Percentiles rank a stretch among this genome's conserved stretches.
Evolutionary conservation across 495 filamentous ascomycete genomes (phyloP).

Genomic region (Penicillium bialowiezense): DNA sequence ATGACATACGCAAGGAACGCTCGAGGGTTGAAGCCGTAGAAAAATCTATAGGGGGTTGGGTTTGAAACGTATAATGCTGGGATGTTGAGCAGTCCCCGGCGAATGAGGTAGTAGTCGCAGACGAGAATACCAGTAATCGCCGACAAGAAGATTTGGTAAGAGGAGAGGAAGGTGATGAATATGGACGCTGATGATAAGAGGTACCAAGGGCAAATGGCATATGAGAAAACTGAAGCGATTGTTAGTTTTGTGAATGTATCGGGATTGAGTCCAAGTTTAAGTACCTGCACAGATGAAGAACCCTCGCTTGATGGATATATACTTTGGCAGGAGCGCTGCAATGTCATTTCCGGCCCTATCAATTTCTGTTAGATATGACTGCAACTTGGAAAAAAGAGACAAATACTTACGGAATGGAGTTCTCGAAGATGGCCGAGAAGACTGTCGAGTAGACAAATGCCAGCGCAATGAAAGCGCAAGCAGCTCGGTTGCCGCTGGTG

Average conservation of each 20-base stretch:
- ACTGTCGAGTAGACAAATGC: slow-evolving; percentile 26
- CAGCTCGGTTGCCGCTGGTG: slow-evolving; percentile 20
- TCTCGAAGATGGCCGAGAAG: slow-evolving; percentile 29
- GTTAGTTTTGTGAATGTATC: neutral
- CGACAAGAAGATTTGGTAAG: slow-evolving; percentile 34
- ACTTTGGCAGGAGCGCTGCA: slow-evolving; percentile 26
- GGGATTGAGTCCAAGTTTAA: neutral
- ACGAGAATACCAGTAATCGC: slow-evolving; percentile 30
- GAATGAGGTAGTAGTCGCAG: slow-evolving; percentile 33
- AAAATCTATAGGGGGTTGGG: slow-evolving; percentile 19
- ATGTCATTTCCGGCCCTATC: slow-evolving; percentile 23
- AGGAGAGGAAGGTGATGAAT: slow-evolving; percentile 33
- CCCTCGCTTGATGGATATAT: slow-evolving; percentile 29
- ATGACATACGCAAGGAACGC: slow-evolving; percentile 27
- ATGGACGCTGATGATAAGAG: slow-evolving; percentile 25
- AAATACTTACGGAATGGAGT: slow-evolving; percentile 26
- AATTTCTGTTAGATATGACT: neutral
- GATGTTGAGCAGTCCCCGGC: slow-evolving; percentile 25
- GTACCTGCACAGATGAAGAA: slow-evolving; percentile 28
- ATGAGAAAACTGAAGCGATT: slow-evolving; percentile 18
- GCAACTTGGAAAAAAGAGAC: neutral
- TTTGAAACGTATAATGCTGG: slow-evolving; percentile 25
- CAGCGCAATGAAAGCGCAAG: slow-evolving; percentile 23
- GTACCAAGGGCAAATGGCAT: slow-evolving; percentile 35
- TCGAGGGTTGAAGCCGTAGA: slow-evolving; percentile 23